Conservation (phyloP, 495 filamentous ascomycete genomes). For the Aspergillus leporis region DNA sequence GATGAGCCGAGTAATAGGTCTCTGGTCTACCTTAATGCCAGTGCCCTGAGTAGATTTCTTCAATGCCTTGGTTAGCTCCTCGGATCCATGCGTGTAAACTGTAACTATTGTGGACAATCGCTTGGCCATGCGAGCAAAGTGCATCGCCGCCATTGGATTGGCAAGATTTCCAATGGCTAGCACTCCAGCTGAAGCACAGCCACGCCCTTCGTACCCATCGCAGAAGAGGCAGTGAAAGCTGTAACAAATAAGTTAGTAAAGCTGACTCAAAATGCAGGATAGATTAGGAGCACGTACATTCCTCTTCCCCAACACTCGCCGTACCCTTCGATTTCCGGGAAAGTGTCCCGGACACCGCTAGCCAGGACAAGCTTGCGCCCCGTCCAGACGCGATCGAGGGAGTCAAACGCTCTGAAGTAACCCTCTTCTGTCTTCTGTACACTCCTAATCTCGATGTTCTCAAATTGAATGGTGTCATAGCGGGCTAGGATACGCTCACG, state of each 20-base stretch:
- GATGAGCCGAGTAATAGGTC: not conserved
- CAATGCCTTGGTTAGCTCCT: slow-evolving; percentile 1
- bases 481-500: slow-evolving; percentile 36
- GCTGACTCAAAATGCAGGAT: slow-evolving; percentile 2
- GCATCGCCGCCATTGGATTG: not conserved
- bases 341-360: slow-evolving; percentile 42
- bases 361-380: slow-evolving; percentile 54
- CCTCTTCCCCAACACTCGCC: slow-evolving; percentile 28
- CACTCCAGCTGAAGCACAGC: slow-evolving; percentile 29
- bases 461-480: slow-evolving; percentile 44
- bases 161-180: slow-evolving; percentile 8
- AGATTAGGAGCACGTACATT: slow-evolving; percentile 26
- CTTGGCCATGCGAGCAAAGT: slow-evolving; percentile 1
- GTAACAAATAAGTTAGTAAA: slow-evolving; percentile 3
- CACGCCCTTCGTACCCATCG: slow-evolving; percentile 45
- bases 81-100: slow-evolving; percentile 9
- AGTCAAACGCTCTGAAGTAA: slow-evolving; percentile 23
- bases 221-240: slow-evolving; percentile 52
- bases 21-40: not conserved
- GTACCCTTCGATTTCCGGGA: slow-evolving; percentile 35
- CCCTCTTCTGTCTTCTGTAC: not conserved
- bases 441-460: slow-evolving; percentile 27
- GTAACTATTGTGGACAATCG: slow-evolving; percentile 1
- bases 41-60: not conserved
- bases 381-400: slow-evolving; percentile 25